Conservation (phyloP, 139 green algal species). For the Eudorina sp. region DNA sequence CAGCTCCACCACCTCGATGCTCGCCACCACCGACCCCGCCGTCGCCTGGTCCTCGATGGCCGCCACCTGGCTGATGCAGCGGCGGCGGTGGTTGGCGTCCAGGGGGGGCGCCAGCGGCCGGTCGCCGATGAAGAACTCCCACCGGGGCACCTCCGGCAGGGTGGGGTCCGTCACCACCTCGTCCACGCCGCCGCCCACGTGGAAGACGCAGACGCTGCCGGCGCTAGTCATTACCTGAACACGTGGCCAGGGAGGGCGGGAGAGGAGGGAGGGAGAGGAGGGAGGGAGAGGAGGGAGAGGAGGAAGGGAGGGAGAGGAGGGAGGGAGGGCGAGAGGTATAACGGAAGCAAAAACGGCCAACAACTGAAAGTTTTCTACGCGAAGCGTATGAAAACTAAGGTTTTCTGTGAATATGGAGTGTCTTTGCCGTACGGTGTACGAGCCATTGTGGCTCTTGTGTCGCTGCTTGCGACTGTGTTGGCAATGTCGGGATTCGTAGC, state of each 20-base stretch:
- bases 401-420: too few species aligned
- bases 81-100: slow-evolving; percentile 52
- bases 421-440: too few species aligned
- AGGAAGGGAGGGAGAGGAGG: neutral
- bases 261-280: neutral
- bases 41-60: slow-evolving; percentile 60
- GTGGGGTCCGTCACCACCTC: slow-evolving; percentile 50
- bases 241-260: neutral
- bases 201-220: slow-evolving; percentile 77
- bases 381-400: too few species aligned
- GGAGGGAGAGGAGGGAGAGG: neutral
- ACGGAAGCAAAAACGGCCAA: too few species aligned
- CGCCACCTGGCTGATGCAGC: slow-evolving; percentile 68
- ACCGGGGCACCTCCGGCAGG: slow-evolving; percentile 63
- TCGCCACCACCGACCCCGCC: slow-evolving; percentile 70
- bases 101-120: slow-evolving; percentile 54
- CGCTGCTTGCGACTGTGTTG: too few species aligned
- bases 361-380: too few species aligned
- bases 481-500: too few species aligned
- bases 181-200: slow-evolving; percentile 76
- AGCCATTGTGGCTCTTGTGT: too few species aligned
- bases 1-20: slow-evolving; percentile 63
- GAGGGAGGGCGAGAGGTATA: neutral
- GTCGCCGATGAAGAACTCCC: slow-evolving; percentile 89
- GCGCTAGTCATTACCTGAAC: slow-evolving; percentile 74